Base-by-base conservation (phyloP, 805 yeast genomes). In the Blastobotrys americana region DNA sequence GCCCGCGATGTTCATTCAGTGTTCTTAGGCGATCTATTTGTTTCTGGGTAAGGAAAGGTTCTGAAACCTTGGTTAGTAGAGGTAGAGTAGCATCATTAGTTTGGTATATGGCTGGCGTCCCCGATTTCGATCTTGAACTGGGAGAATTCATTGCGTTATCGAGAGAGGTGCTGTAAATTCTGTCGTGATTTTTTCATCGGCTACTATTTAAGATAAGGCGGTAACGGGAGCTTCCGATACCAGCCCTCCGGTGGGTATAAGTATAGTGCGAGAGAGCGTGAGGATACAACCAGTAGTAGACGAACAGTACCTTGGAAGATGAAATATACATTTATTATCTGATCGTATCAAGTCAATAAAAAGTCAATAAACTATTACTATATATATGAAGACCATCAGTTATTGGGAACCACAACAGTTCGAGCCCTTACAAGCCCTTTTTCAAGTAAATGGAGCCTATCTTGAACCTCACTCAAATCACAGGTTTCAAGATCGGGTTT, bases 151-250 rank as follows among this genome's bases (percentile, higher is more conserved):
- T 25, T 8, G 31, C 13, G 31, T 8, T 25, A 25, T 41, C 76
- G 80, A 3, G 72, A 66, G 17, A 80, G 72, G n/a, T 51, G 55
- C 5, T 80, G 74, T 39, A 67, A 63, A 18, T 63, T 60, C 45
- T 77, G 82, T 8, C 78, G 70, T 50, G 66, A 62, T n/a, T n/a
- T n/a, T 18, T 71, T 65, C 9, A 82, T 64, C 50, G 80, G 84
- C 19, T 68, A 61, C 34, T 68, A 64, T 0, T 84, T 75, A 43
- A 82, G 63, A 57, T 68, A 82, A 1, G 87, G 88, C 44, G 86
- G 65, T 9, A 84, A 71, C 31, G 54, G 42, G n/a, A n/a, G n/a
- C n/a, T n/a, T n/a, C n/a, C n/a, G n/a, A n/a, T n/a, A n/a, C n/a
- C n/a, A n/a, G n/a, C n/a, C n/a, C n/a, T n/a, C n/a, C n/a, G n/a